Evolutionary conservation across 129 eudicot genomes (phyloP), one percentile per base, ranked within the genome.

Genomic region (Mikania micrantha): DNA sequence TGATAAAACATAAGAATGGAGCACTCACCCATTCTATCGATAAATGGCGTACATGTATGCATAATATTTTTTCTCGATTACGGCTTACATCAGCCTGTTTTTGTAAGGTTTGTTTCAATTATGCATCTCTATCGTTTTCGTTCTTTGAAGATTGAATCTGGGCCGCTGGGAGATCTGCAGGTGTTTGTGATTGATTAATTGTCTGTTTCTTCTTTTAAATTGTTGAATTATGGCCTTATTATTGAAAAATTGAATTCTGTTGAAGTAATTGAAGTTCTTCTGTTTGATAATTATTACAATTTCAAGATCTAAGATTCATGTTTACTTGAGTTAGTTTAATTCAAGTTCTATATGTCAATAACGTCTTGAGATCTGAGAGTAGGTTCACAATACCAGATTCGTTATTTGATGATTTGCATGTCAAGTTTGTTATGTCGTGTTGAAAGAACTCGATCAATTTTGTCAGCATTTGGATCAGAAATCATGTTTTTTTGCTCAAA

Each of bases 21-120:
- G n/a, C n/a, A n/a, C n/a, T n/a, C n/a, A n/a, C n/a, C n/a, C n/a
- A n/a, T n/a, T n/a, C n/a, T n/a, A n/a, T n/a, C n/a, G n/a, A n/a
- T n/a, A n/a, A n/a, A n/a, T n/a, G n/a, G n/a, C n/a, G n/a, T n/a
- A n/a, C n/a, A n/a, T n/a, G n/a, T n/a, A n/a, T n/a, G n/a, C n/a
- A n/a, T n/a, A n/a, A n/a, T n/a, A n/a, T n/a, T 61, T 21, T 17
- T 61, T 36, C 67, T 19, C 47, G 28, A 61, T 34, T 61, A 35
- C 47, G 9, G 67, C 67, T 34, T 25, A 61, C 70, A 24, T 24
- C 70, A 4, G 40, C 54, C 9, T 5, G 19, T 64, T 63, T 38
- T 15, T 9, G n/a, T 38, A 47, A 66, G 71, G 71, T 66, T 66
- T 45, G 59, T 66, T 44, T 47, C 50, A 15, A 64, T 64, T 16